Evolutionary conservation across 352 stramenopile genomes (phyloP), one percentile per base, ranked within the genome.

Genomic region (Globisporangium acanthophoron): DNA sequence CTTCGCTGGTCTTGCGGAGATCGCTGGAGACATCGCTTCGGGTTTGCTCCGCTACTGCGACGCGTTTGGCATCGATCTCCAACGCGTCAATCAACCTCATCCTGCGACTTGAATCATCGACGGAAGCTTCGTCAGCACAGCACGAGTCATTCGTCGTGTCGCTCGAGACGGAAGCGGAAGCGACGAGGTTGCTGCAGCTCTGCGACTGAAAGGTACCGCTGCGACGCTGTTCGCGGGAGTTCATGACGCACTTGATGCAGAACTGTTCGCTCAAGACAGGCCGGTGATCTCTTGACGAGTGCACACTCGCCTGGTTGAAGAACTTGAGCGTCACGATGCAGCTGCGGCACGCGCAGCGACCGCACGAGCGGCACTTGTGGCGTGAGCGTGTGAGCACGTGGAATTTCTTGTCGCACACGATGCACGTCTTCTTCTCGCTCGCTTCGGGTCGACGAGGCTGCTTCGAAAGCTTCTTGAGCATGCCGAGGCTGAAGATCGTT

Each of bases 361-460:
- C 59, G 49, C 63, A 69, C 18, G 56, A 33, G 21, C 58, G 52
- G n/a, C 53, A 56, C 41, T 33, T 48, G 24, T 59, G 41, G 53
- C 58, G 58, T 43, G 44, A 47, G 15, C 53, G 61, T 37, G 58
- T 62, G 49, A 74, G 56, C 53, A 74, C 21, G 44, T 65, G 51
- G 39, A 70, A 67, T 46, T 65, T 67, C 51, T 70, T 70, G 44
- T 56, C 46, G 53, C 67, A 74, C 46, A 74, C 64, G 31, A 47
- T 58, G 61, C 67, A 74, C 7, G 47, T 44, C 18, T 56, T 55
- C 18, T 52, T 55, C 12, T 56, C 50, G n/a, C 46, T 51, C 4
- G n/a, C 27, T 0, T 43, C 56, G 13, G 24, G 46, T 1, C 39
- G 24, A 15, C 24, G 3, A 1, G 27, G 24, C n/a, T 53, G 48